phyloP scores from a whole-genome alignment of 495 filamentous ascomycete genomes.

The Aspergillus bridgeri region DNA sequence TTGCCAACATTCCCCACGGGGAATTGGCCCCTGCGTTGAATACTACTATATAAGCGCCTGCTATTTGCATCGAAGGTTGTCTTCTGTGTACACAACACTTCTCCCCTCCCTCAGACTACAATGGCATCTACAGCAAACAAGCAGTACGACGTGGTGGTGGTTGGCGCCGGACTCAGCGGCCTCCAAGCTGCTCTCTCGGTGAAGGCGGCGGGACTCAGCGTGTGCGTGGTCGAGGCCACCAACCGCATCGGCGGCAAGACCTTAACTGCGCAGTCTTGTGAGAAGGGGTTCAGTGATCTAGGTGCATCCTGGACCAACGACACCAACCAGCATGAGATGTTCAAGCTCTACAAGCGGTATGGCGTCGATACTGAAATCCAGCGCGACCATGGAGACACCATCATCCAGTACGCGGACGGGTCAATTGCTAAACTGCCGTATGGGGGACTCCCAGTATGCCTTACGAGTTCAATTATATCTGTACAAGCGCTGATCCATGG shows the following conservation, averaged over 20 bases:
- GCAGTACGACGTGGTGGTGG: slow-evolving; percentile 36
- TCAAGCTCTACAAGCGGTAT: slow-evolving; percentile 29
- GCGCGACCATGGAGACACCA: slow-evolving; percentile 21
- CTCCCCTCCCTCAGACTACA: too few relatives aligned
- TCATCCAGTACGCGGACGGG: background rate
- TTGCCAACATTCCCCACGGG: too few relatives aligned
- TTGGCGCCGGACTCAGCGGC: slow-evolving; percentile 50
- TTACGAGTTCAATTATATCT: too few relatives aligned
- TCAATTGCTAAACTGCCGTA: background rate
- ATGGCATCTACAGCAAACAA: too few relatives aligned
- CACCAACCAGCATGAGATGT: slow-evolving; percentile 42
- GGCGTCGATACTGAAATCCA: slow-evolving; percentile 39
- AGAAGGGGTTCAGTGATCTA: slow-evolving; percentile 36
- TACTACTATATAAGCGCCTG: too few relatives aligned
- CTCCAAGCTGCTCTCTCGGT: slow-evolving; percentile 42
- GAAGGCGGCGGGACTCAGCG: slow-evolving; percentile 33
- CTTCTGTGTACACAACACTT: too few relatives aligned
- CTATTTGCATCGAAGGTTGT: too few relatives aligned
- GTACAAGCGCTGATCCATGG: too few relatives aligned
- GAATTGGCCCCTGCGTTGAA: too few relatives aligned
- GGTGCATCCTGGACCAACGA: slow-evolving; percentile 53
- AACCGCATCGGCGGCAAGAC: slow-evolving; percentile 50
- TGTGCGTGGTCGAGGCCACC: slow-evolving; percentile 43
- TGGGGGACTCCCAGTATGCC: background rate
- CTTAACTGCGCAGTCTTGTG: slow-evolving; percentile 18